Evolutionary conservation across 305 asterid species (phyloP), one percentile per base, ranked within the genome.

Genomic region (Lippia alba): DNA sequence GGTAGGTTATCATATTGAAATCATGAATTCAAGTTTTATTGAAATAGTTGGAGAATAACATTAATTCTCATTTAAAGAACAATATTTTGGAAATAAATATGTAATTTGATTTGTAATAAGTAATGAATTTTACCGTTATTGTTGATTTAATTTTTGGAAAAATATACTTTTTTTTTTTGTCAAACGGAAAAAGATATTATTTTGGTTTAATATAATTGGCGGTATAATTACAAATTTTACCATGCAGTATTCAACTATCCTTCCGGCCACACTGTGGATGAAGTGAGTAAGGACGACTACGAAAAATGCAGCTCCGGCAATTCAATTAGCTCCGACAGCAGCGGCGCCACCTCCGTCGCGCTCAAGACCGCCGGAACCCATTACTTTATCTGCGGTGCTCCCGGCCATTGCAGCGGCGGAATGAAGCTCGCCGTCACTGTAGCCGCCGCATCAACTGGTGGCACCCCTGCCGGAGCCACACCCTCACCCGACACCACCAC

Each of bases 391-490:
- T 94, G 99, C 70, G 84, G 86, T 24, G 57, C 75, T 44, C 75
- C 79, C 11, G 92, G 97, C 61, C 99, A 94, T 58, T 94, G 99
- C 56, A 32, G 77, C 78, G 85, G 91, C 14, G 99, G 99, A 34
- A 94, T 94, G 99, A 94, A 87, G 83, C 80, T 94, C 1, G 30
- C 89, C 6, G 82, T 91, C 72, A 80, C 85, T 12, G 96, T 87
- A 2, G 73, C 76, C 1, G 76, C 78, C 0, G 80, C 75, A 0
- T 71, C 79, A 0, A 59, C 73, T 4, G 72, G 66, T 3, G 36
- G 73, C 4, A 9, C 86, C 59, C 12, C 79, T 0, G 40, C 76
- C 54, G 69, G 78, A 16, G 44, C 75, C 10, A 3, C 90, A 0
- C 66, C 88, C 5, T 15, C 86, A 17, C 24, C 86, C 24, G 33